Conservation (phyloP, 768 basidiomycete genomes). For the Xerocomus brunneocitrinus region DNA sequence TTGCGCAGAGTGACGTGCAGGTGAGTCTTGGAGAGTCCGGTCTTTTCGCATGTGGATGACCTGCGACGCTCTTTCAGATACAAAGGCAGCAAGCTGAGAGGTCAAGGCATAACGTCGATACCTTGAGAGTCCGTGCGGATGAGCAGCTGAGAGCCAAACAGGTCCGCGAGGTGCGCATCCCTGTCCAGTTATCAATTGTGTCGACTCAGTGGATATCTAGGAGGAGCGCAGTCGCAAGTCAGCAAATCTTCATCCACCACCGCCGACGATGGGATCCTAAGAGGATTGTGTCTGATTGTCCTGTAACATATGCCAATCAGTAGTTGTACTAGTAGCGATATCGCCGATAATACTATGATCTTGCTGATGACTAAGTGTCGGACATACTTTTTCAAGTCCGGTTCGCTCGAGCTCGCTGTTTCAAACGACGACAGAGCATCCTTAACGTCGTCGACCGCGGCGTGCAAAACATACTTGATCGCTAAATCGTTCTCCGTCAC, state of each 20-base stretch:
- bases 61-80: background rate
- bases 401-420: conserved; percentile 16
- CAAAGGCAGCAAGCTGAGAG: background rate
- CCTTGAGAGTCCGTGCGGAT: background rate
- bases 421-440: conserved; percentile 20
- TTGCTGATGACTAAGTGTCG: conserved; percentile 24
- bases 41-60: background rate
- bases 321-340: too few species aligned
- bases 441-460: conserved; percentile 7
- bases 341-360: too few species aligned
- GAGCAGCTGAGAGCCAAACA: background rate
- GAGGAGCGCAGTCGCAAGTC: background rate
- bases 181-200: background rate
- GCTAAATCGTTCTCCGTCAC: conserved; percentile 4
- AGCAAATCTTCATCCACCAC: background rate
- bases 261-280: background rate
- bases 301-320: background rate
- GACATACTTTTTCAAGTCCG: conserved; percentile 13
- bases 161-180: background rate
- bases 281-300: background rate
- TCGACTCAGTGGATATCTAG: background rate
- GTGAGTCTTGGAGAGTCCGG: background rate
- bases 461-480: conserved; percentile 9
- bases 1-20: conserved; percentile 33
- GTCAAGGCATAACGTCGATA: background rate